Evolutionary conservation across 768 basidiomycete genomes (phyloP).

Genomic region (Amanita jacksonii): DNA sequence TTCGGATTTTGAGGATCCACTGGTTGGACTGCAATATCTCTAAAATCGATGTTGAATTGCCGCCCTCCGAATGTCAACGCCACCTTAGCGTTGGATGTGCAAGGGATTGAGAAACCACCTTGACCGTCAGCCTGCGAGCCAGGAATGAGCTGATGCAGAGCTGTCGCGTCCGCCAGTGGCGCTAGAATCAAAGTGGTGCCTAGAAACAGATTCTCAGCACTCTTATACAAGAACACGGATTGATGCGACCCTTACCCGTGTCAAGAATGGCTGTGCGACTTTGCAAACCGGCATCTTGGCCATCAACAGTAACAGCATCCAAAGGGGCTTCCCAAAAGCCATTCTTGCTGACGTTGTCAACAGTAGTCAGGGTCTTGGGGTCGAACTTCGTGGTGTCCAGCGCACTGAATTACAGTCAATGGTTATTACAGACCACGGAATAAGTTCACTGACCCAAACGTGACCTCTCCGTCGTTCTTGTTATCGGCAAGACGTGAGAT

Average conservation of each 20-base stretch:
- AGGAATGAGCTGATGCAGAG: slow-evolving; percentile 33
- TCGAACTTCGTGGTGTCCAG: slow-evolving; percentile 66
- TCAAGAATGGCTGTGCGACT: slow-evolving; percentile 69
- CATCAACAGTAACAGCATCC: slow-evolving; percentile 50
- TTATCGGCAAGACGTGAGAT: slow-evolving; percentile 65
- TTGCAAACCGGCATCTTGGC: slow-evolving; percentile 35
- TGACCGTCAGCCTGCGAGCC: slow-evolving; percentile 34
- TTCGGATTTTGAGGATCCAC: slow-evolving; percentile 40
- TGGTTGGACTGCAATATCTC: slow-evolving; percentile 51
- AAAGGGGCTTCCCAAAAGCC: slow-evolving; percentile 81
- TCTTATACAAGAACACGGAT: neutral
- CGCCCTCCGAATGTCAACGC: slow-evolving; percentile 39
- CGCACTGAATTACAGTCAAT: slow-evolving; percentile 23
- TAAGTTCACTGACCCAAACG: slow-evolving; percentile 45
- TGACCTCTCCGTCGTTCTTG: slow-evolving; percentile 69
- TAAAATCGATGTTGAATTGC: slow-evolving; percentile 47
- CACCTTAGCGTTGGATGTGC: slow-evolving; percentile 31
- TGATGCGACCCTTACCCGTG: slow-evolving; percentile 25
- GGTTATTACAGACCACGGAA: neutral
- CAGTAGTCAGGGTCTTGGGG: slow-evolving; percentile 40
- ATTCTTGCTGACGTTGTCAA: slow-evolving; percentile 50
- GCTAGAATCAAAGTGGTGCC: slow-evolving; percentile 44
- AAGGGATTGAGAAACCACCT: slow-evolving; percentile 44
- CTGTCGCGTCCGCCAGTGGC: slow-evolving; percentile 27
- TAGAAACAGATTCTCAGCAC: slow-evolving; percentile 5